Percentiles rank a stretch among this genome's conserved stretches.
phyloP scores from a whole-genome alignment of 2,329 filamentous ascomycete species.

The Alternaria arborescens region DNA sequence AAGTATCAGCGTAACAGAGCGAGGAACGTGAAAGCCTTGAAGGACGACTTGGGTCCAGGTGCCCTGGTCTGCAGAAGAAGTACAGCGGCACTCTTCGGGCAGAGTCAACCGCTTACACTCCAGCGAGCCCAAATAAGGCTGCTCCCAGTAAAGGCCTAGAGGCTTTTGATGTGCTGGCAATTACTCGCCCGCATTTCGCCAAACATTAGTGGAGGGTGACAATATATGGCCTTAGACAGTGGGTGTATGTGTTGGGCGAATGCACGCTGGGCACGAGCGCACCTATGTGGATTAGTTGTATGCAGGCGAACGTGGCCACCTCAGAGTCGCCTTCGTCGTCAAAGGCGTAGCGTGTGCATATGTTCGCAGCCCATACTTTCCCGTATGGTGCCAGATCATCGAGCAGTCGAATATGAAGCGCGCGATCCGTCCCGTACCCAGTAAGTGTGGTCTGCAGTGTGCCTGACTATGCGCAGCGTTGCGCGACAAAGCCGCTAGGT shows the following conservation, averaged over 20 bases:
- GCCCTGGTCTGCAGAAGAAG: conserved; percentile 44
- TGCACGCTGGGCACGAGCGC: conserved; percentile 49
- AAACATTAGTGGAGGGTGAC: conserved; percentile 49
- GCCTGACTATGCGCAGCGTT: conserved; percentile 25
- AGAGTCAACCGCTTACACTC: conserved; percentile 26
- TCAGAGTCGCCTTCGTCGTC: conserved; percentile 46
- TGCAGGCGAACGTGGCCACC: conserved; percentile 51
- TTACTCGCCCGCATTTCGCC: conserved; percentile 46
- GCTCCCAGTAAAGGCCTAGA: conserved; percentile 37
- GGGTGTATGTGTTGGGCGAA: conserved; percentile 51
- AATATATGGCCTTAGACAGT: conserved; percentile 45
- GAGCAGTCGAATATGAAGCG: conserved; percentile 34
- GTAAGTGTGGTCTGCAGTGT: conserved; percentile 24
- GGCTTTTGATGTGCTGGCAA: conserved; percentile 54
- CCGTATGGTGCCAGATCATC: conserved; percentile 52
- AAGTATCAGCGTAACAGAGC: conserved; percentile 37
- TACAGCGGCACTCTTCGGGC: conserved; percentile 38
- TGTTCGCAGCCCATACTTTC: conserved; percentile 45
- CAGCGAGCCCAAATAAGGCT: conserved; percentile 42
- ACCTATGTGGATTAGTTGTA: conserved; percentile 48
- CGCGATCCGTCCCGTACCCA: conserved; percentile 47
- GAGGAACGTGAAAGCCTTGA: conserved; percentile 36
- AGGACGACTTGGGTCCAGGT: conserved; percentile 39
- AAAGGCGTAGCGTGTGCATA: conserved; percentile 39
- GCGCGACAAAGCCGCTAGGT: conserved; percentile 13